Base-by-base conservation (phyloP, 2,329 filamentous ascomycete genomes). In the Bretziella fagacearum region DNA sequence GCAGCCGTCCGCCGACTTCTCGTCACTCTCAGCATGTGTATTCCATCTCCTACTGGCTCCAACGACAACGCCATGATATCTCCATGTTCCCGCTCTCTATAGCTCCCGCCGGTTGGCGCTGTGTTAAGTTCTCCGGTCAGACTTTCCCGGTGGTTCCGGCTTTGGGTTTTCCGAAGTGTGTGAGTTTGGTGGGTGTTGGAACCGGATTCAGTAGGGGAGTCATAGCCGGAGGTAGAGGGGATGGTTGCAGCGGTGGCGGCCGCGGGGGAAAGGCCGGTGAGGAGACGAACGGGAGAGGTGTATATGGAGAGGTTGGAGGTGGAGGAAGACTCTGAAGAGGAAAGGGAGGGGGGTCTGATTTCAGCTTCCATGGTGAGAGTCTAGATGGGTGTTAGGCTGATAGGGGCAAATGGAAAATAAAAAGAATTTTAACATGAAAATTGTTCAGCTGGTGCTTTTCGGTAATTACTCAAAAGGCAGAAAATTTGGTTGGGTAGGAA, bases 161-260 rank as follows among this genome's bases (percentile, higher is more conserved):
- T n/a, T 25, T 23, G 8, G 15, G 23, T 33, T n/a, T 33, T 6
- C 13, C 11, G 40, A n/a, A 43, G 27, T 11, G 40, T 26, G 40
- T 43, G 30, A 17, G 15, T 43, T 8, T 18, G 18, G 10, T 8
- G 15, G 13, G n/a, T 27, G n/a, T 18, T 43, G 6, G 25, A 15
- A 10, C 23, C 27, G 40, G 23, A 27, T 13, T 43, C 40, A 18
- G 10, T 29, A n/a, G 40, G 40, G 2, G 40, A 43, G 26, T 43
- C 40, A 25, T 43, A 43, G 23, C 40, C 40, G 5, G 40, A 43
- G 40, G 23, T 29, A 15, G 25, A 27, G 13, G 40, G 40, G n/a
- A 43, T 15, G 25, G 40, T 17, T 13, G 22, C 25, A n/a, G 40
- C 40, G 25, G 40, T 29, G 4, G 27, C 40, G 25, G 40, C 40